Conservation (phyloP, 148 eudicot species). For the Persicaria tinctoria region DNA sequence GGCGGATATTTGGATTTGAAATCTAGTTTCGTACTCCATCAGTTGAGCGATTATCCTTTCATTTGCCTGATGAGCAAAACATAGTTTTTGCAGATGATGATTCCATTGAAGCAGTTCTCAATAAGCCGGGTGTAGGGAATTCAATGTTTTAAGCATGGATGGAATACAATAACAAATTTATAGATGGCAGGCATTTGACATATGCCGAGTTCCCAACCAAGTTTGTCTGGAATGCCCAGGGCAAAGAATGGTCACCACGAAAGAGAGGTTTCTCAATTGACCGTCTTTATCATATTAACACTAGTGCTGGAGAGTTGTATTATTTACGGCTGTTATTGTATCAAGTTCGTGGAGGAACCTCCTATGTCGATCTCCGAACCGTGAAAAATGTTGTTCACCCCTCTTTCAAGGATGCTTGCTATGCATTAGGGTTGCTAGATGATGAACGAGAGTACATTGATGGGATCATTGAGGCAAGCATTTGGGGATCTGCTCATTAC, state of each 20-base stretch:
- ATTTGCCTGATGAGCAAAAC: slow-evolving; percentile 1
- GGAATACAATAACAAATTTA: neutral
- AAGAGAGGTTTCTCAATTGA: neutral
- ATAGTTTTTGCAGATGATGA: slow-evolving; percentile 7
- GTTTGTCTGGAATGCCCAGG: neutral
- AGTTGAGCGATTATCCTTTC: slow-evolving; percentile 12
- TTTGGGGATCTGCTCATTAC: too few species aligned
- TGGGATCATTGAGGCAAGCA: too few species aligned
- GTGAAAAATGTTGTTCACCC: too few species aligned
- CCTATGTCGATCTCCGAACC: too few species aligned
- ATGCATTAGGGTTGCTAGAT: too few species aligned
- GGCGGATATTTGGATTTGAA: slow-evolving; percentile 14
- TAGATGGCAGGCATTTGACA: neutral
- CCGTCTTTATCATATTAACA: too few species aligned
- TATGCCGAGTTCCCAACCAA: slow-evolving; percentile 15
- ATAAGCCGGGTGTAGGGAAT: neutral
- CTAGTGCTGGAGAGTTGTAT: too few species aligned
- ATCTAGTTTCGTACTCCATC: slow-evolving; percentile 13
- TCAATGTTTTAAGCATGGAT: slow-evolving; percentile 17
- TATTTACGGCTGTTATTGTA: too few species aligned
- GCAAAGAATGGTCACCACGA: neutral
- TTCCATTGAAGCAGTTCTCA: neutral
- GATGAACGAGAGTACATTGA: too few species aligned
- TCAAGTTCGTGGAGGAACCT: too few species aligned
- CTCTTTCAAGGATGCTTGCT: too few species aligned